Evolutionary conservation across 2,329 filamentous ascomycete genomes (phyloP).

Genomic region (Aspergillus piperis): DNA sequence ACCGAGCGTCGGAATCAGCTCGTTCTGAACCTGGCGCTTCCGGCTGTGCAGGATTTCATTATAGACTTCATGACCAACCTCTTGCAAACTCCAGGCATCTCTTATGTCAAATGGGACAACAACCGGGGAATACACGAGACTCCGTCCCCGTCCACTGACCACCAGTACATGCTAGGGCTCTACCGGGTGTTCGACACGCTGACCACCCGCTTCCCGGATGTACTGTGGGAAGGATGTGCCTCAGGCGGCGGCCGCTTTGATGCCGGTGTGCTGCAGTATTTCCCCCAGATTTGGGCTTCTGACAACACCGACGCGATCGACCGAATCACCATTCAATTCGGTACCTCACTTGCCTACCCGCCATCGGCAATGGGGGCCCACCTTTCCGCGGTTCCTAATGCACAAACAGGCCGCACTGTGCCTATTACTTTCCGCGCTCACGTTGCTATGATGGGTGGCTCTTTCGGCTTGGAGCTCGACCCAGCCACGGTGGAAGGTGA

Average conservation of each 20-base stretch:
- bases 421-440: conserved; percentile 63
- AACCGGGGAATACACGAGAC: conserved; percentile 66
- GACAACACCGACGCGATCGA: conserved; percentile 66
- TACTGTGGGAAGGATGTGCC: conserved; percentile 68
- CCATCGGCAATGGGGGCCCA: conserved; percentile 67
- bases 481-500: conserved; percentile 56
- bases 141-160: conserved; percentile 54
- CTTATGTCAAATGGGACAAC: conserved; percentile 69
- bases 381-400: conserved; percentile 62
- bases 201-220: conserved; percentile 60
- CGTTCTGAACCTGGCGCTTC: conserved; percentile 61
- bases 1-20: conserved; percentile 61
- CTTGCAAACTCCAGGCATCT: conserved; percentile 56
- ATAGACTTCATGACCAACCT: conserved; percentile 58
- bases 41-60: conserved; percentile 65
- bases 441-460: conserved; percentile 69
- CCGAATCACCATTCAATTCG: conserved; percentile 64
- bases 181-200: conserved; percentile 64
- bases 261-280: conserved; percentile 63
- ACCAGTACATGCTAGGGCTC: conserved; percentile 64
- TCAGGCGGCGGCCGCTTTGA: conserved; percentile 67
- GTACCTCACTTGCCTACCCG: conserved; percentile 64
- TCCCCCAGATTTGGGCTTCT: conserved; percentile 66
- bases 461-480: conserved; percentile 66
- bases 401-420: conserved; percentile 56